These are phyloP conservation scores for Penicillium canescens DNA, from an alignment of 495 filamentous ascomycete genomes.

Conservation along the genomic window DNA sequence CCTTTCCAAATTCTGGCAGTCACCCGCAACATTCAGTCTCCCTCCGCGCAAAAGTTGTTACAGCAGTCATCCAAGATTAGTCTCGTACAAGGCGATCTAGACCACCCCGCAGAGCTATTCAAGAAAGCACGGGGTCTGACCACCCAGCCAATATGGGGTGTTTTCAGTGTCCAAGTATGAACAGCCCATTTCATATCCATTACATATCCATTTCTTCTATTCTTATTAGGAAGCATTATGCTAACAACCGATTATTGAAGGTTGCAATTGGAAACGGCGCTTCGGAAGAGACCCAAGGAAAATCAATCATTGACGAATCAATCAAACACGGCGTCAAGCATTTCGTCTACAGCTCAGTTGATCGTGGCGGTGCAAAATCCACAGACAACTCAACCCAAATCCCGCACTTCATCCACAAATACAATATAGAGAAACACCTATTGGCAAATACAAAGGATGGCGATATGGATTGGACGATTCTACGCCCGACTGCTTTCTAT, in stretches of 20 bases:
- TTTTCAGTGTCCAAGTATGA: slow-evolving; percentile 50
- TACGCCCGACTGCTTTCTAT: slow-evolving; percentile 66
- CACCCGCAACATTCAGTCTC: slow-evolving; percentile 59
- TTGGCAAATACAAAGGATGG: slow-evolving; percentile 34
- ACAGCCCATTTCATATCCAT: slow-evolving; percentile 15
- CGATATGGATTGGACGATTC: slow-evolving; percentile 59
- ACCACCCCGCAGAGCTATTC: slow-evolving; percentile 54
- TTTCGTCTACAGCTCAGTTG: slow-evolving; percentile 68
- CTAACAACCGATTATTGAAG: slow-evolving; percentile 27
- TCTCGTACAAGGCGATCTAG: slow-evolving; percentile 59
- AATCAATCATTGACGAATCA: slow-evolving; percentile 57
- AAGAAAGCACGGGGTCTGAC: slow-evolving; percentile 39
- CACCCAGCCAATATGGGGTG: slow-evolving; percentile 49
- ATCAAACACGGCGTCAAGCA: slow-evolving; percentile 57
- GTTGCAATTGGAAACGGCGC: slow-evolving; percentile 24
- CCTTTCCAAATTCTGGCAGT: slow-evolving; percentile 66
- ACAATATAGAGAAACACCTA: slow-evolving; percentile 65
- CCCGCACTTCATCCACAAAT: slow-evolving; percentile 64
- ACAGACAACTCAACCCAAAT: slow-evolving; percentile 57
- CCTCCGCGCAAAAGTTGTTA: slow-evolving; percentile 52
- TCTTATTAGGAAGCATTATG: slow-evolving; percentile 24
- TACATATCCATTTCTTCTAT: slow-evolving; percentile 32
- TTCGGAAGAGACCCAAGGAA: slow-evolving; percentile 61
- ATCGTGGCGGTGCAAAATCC: slow-evolving; percentile 62
- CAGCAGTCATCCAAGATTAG: slow-evolving; percentile 43